Percentiles rank a stretch among this genome's conserved stretches.
phyloP scores from a whole-genome alignment of 306 rosid species.

The Datisca glomerata region DNA sequence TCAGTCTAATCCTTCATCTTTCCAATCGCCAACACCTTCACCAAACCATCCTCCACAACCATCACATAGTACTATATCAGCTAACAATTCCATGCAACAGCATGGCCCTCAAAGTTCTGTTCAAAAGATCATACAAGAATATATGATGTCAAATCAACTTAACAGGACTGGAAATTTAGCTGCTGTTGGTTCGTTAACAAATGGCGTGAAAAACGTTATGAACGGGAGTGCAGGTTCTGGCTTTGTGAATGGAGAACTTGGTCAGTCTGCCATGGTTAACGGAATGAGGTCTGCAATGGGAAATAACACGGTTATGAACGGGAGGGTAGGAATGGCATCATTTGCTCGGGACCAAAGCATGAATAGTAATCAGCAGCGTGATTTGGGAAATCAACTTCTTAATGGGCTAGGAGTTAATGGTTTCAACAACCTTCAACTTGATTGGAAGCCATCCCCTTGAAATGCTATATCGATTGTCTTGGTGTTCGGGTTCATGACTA shows the following conservation, averaged over 20 bases:
- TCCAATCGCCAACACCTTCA: constrained; percentile 77
- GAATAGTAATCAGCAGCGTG: constrained; percentile 71
- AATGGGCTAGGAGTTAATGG: constrained; percentile 81
- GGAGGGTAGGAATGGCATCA: constrained; percentile 72
- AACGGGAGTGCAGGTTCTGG: constrained; percentile 42
- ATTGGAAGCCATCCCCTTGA: constrained; percentile 82
- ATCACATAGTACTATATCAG: constrained; percentile 43
- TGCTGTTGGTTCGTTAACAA: constrained; percentile 52
- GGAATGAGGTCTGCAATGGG: constrained; percentile 72
- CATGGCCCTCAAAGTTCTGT: constrained; percentile 82
- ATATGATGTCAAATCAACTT: constrained; percentile 64
- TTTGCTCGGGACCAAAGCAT: constrained; percentile 69
- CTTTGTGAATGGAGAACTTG: constrained; percentile 55
- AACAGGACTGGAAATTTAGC: constrained; percentile 46
- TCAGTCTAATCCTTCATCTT: constrained; percentile 66
- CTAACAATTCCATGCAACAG: constrained; percentile 57
- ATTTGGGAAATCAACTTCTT: constrained; percentile 77
- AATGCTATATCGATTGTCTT: too few relatives aligned
- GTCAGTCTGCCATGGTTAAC: constrained; percentile 61
- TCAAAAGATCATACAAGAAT: constrained; percentile 66
- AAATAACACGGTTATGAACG: constrained; percentile 68
- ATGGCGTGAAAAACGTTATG: constrained; percentile 50
- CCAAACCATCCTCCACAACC: constrained; percentile 67
- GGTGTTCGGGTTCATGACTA: too few relatives aligned
- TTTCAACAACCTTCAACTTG: constrained; percentile 72